phyloP scores from a whole-genome alignment of 2,329 filamentous ascomycete genomes.

The Thielaviopsis cerberus region DNA sequence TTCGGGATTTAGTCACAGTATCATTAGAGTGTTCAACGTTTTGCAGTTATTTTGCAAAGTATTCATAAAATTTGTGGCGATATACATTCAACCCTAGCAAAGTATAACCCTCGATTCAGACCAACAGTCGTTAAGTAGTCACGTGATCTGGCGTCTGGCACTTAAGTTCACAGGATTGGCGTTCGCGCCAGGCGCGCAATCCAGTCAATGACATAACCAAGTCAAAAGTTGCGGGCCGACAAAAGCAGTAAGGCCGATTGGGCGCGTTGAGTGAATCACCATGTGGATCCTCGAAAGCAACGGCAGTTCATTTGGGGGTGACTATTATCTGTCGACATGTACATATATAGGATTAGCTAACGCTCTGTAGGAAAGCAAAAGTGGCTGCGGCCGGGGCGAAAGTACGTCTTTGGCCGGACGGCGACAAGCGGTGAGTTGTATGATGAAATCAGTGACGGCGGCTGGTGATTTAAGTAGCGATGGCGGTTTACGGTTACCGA shows the following conservation, averaged over 20 bases:
- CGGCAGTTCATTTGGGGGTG: neutral
- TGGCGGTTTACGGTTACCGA: no score
- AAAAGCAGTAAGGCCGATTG: no score
- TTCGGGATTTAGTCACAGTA: no score
- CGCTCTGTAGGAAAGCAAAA: neutral
- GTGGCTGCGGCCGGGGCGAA: slow-evolving; percentile 9
- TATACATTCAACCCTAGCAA: neutral
- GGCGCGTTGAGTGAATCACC: no score
- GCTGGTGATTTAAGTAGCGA: neutral
- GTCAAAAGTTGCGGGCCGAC: neutral
- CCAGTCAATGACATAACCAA: no score
- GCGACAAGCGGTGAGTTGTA: slow-evolving; percentile 1
- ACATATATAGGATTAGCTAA: neutral
- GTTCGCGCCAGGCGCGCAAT: neutral
- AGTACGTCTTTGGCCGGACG: slow-evolving; percentile 8
- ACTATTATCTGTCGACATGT: neutral
- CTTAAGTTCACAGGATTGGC: neutral
- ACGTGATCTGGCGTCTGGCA: neutral
- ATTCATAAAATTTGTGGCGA: neutral
- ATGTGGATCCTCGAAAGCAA: slow-evolving; percentile 10
- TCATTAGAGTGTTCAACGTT: no score
- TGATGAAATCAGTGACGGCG: neutral
- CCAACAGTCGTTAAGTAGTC: neutral
- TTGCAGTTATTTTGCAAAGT: neutral
- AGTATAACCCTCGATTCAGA: neutral